phyloP scores from a whole-genome alignment of 306 rosid genomes.

The Glycine soja region DNA sequence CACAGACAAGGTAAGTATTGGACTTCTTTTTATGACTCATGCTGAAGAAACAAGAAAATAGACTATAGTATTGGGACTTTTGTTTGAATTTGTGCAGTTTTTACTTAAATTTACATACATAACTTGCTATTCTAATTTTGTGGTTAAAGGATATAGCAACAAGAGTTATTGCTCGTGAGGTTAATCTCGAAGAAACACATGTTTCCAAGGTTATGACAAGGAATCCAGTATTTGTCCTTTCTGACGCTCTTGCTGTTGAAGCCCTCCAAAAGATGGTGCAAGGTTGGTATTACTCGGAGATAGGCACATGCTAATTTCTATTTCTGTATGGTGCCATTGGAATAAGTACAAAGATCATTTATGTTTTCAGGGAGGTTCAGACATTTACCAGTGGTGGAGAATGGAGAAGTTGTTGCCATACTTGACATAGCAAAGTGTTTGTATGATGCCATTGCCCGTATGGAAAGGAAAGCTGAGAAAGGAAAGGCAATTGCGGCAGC shows the following conservation, averaged over 20 bases:
- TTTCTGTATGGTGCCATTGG: conserved; percentile 31
- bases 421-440: conserved; percentile 98
- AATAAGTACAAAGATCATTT: conserved; percentile 34
- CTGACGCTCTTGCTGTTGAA: conserved; percentile 96
- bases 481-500: conserved; percentile 99
- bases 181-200: conserved; percentile 79
- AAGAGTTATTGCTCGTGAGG: conserved; percentile 81
- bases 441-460: conserved; percentile 95
- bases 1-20: conserved; percentile 80
- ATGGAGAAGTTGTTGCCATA: conserved; percentile 94
- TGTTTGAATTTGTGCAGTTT: conserved; percentile 19
- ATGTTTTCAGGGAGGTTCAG: conserved; percentile 83
- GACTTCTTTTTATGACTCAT: conserved; percentile 1
- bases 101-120: background rate
- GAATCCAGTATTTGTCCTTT: conserved; percentile 91
- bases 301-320: conserved; percentile 8
- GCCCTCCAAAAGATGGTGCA: conserved; percentile 99
- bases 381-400: conserved; percentile 97
- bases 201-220: conserved; percentile 95
- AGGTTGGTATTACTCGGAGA: conserved; percentile 58
- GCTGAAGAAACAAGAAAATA: background rate
- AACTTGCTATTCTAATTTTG: conserved; percentile 29
- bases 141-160: conserved; percentile 82
- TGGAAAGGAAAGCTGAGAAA: conserved; percentile 97
- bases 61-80: background rate